Evolutionary conservation across 192 early-diverging fungal genomes (phyloP), one percentile per base, ranked within the genome.

Genomic region (Podila verticillata): DNA sequence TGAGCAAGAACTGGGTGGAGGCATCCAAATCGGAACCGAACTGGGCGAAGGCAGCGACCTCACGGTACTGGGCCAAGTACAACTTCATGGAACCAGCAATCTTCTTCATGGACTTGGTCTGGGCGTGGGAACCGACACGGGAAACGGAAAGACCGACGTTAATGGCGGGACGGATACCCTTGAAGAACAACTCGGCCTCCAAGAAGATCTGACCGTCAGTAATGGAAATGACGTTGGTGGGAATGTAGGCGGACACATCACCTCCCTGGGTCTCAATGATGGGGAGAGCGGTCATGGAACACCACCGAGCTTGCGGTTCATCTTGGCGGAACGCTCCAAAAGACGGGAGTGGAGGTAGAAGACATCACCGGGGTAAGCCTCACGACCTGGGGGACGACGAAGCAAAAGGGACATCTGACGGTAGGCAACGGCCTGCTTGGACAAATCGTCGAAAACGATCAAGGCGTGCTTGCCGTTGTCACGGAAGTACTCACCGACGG

Each of bases 51-150:
- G 98, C 98, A 72, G 97, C 98, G 64, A 99, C 95, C 91, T 98
- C 98, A 95, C 98, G 97, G 93, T 98, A 97, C 88, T 99, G 97
- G 72, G 98, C 98, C 78, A 99, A 90, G 93, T 95, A 98, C 77
- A 99, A 94, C 93, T 99, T 99, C 78, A 99, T 90, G 82, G 98
- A 98, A 85, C 98, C 98, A 77, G 97, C 97, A 80, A 99, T 97
- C 89, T 99, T 97, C 91, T 96, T 96, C 98, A 99, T 99, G 74
- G 98, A 97, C 93, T 98, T 98, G 87, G 97, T 97, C 89, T 99
- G 98, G 69, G 98, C 98, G 78, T 97, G 96, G 74, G 96, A 97
- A 83, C 98, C 98, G 91, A 99, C 97, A 94, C 98, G 96, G 81
- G 97, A 77, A 79, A 99, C 98, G 82, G 98, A 99, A 64, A 99